phyloP scores from a whole-genome alignment of 2,329 filamentous ascomycete species.

The Herpotrichia juniperi region DNA sequence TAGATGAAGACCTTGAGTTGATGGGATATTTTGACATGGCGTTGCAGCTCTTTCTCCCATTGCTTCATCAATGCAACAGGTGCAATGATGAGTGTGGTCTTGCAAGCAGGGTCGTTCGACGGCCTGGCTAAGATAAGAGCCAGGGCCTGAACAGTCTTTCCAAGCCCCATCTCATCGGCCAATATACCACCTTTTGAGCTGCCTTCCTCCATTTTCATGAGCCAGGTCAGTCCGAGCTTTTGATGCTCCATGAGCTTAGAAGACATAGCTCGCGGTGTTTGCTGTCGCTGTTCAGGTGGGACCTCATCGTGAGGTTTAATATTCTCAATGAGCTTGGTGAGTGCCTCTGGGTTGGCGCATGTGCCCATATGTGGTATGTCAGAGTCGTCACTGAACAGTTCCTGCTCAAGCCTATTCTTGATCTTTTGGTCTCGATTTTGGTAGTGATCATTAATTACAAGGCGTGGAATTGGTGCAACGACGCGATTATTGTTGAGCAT shows the following conservation, averaged over 20 bases:
- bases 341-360: conserved; percentile 16
- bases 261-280: conserved; percentile 72
- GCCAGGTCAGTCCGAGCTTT: conserved; percentile 76
- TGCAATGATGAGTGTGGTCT: conserved; percentile 83
- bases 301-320: conserved; percentile 43
- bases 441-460: background rate
- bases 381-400: background rate
- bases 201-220: conserved; percentile 75
- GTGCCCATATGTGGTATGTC: conserved; percentile 11
- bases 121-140: conserved; percentile 74
- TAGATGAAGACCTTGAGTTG: conserved; percentile 70
- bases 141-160: conserved; percentile 83
- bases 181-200: conserved; percentile 76
- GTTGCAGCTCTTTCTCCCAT: conserved; percentile 80
- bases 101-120: conserved; percentile 61
- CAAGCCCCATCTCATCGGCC: conserved; percentile 74
- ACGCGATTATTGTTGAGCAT: background rate
- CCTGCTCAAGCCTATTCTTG: background rate
- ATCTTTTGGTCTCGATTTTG: background rate
- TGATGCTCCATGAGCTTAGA: conserved; percentile 81
- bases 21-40: conserved; percentile 67
- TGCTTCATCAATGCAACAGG: conserved; percentile 82
- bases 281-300: conserved; percentile 63
- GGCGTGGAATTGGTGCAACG: background rate
- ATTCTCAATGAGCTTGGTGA: conserved; percentile 39